Evolutionary conservation across 352 stramenopile genomes (phyloP).

Genomic region (Globisporangium cederbergense): DNA sequence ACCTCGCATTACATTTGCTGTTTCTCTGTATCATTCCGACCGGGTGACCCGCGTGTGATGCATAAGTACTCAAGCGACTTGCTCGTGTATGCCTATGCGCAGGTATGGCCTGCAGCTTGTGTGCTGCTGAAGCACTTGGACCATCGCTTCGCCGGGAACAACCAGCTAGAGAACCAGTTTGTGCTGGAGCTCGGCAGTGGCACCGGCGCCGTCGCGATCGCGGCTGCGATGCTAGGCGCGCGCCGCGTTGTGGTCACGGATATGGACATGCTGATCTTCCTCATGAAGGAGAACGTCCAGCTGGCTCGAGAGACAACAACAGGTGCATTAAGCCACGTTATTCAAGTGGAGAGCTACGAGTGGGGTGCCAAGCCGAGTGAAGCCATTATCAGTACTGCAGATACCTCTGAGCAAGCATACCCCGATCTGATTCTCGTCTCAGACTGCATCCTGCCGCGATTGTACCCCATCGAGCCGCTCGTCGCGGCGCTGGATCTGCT

Average conservation of each 20-base stretch:
- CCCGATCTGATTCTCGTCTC: slow-evolving; percentile 90
- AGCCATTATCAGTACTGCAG: slow-evolving; percentile 25
- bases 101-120: slow-evolving; percentile 79
- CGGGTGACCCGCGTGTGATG: too few relatives aligned
- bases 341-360: slow-evolving; percentile 86
- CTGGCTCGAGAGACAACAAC: slow-evolving; percentile 28
- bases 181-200: slow-evolving; percentile 91
- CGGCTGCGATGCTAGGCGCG: slow-evolving; percentile 81
- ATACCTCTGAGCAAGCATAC: slow-evolving; percentile 14
- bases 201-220: slow-evolving; percentile 90
- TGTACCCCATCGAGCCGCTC: slow-evolving; percentile 95
- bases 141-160: slow-evolving; percentile 29
- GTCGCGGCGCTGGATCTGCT: slow-evolving; percentile 86
- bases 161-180: slow-evolving; percentile 30
- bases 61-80: too few relatives aligned
- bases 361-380: slow-evolving; percentile 68
- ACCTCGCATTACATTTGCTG: neutral
- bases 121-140: slow-evolving; percentile 80
- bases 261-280: slow-evolving; percentile 82
- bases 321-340: slow-evolving; percentile 13
- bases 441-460: slow-evolving; percentile 94
- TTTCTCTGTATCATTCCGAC: too few relatives aligned
- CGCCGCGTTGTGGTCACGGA: slow-evolving; percentile 88
- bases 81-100: neutral
- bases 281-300: slow-evolving; percentile 89